Conservation (phyloP, 2,329 filamentous ascomycete species). For the Rhytidhysteron rufulum region DNA sequence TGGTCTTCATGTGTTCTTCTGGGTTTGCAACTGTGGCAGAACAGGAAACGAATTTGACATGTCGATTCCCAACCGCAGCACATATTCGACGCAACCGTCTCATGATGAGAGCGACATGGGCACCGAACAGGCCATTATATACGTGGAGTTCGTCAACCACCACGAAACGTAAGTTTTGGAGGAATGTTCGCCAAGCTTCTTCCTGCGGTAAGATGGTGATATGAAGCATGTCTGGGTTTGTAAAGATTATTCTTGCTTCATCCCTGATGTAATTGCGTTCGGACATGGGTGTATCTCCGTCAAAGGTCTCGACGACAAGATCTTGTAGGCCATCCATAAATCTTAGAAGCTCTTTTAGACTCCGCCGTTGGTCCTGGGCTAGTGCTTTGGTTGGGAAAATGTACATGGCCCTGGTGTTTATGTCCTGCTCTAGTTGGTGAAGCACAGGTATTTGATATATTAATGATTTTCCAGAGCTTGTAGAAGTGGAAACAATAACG, state of each 20-base stretch:
- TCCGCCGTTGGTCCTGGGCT: slow-evolving; percentile 88
- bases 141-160: slow-evolving; percentile 86
- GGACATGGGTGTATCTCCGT: slow-evolving; percentile 85
- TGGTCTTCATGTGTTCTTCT: slow-evolving; percentile 81
- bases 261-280: slow-evolving; percentile 79
- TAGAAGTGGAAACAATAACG: slow-evolving; percentile 91
- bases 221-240: slow-evolving; percentile 97
- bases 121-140: slow-evolving; percentile 92
- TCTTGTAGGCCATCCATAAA: slow-evolving; percentile 77
- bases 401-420: slow-evolving; percentile 81
- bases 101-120: slow-evolving; percentile 94
- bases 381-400: slow-evolving; percentile 97
- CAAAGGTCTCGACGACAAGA: slow-evolving; percentile 84
- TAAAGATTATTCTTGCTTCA: slow-evolving; percentile 89
- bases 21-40: slow-evolving; percentile 96
- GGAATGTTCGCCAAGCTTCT: slow-evolving; percentile 78
- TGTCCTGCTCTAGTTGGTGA: slow-evolving; percentile 76
- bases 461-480: slow-evolving; percentile 94
- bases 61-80: slow-evolving; percentile 79
- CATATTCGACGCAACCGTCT: slow-evolving; percentile 81
- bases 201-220: slow-evolving; percentile 91
- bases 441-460: slow-evolving; percentile 95
- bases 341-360: slow-evolving; percentile 75
- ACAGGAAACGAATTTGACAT: slow-evolving; percentile 88
- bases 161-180: slow-evolving; percentile 87